Evolutionary conservation across 2,329 filamentous ascomycete genomes (phyloP).

Genomic region (Alternaria dauci): DNA sequence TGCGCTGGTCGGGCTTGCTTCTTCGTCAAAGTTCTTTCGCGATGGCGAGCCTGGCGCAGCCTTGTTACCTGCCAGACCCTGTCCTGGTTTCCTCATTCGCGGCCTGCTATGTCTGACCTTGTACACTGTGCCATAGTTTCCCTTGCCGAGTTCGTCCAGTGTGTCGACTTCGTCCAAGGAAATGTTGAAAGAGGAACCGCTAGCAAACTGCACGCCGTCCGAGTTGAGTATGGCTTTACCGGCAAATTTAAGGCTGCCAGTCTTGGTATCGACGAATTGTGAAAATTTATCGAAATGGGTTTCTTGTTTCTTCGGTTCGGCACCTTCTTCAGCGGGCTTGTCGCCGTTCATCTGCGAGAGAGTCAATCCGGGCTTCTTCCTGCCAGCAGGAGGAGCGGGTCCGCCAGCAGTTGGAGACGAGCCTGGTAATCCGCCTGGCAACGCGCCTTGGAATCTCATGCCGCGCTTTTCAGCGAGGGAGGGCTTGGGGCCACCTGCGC

Average conservation of each 20-base stretch:
- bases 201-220: conserved; percentile 89
- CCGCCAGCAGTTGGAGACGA: conserved; percentile 52
- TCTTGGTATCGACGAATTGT: conserved; percentile 89
- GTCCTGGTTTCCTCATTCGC: conserved; percentile 66
- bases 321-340: conserved; percentile 21
- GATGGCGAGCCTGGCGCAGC: conserved; percentile 48
- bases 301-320: conserved; percentile 45
- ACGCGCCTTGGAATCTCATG: conserved; percentile 67
- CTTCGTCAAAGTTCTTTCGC: conserved; percentile 43
- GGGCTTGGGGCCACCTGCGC: conserved; percentile 60
- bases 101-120: conserved; percentile 88
- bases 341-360: conserved; percentile 56
- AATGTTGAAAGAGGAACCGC: conserved; percentile 88
- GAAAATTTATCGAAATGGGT: conserved; percentile 71
- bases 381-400: conserved; percentile 43
- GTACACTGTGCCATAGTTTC: conserved; percentile 98
- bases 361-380: conserved; percentile 55
- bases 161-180: conserved; percentile 96
- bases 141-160: conserved; percentile 91
- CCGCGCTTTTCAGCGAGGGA: conserved; percentile 74
- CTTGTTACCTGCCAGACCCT: conserved; percentile 68
- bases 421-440: conserved; percentile 64
- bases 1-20: conserved; percentile 46
- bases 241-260: conserved; percentile 89
- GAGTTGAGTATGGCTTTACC: conserved; percentile 90